Base-by-base conservation (phyloP, 2,329 filamentous ascomycete species). In the Rutstroemia sydowiana region DNA sequence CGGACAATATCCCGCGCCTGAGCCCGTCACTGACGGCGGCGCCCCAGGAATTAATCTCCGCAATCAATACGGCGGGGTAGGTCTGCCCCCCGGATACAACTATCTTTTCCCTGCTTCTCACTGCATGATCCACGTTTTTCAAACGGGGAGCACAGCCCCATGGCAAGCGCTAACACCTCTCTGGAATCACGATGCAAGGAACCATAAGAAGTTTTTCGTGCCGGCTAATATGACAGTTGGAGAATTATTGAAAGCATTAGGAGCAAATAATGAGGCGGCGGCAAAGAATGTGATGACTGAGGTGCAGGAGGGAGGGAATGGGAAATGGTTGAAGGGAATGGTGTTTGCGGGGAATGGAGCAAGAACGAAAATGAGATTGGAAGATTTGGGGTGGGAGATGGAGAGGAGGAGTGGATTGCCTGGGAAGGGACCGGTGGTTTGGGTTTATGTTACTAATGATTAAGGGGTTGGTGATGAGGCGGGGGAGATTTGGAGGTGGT, bases 21-120 rank as follows among this genome's bases (percentile, higher is more conserved):
- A 48, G 10, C 48, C 57, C 4, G 10, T 44, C 6, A 45, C 49
- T 3, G 47, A 58, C 32, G 37, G 45, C 23, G 51, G 69, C 2
- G 73, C 77, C 54, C 76, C 78, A 0, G 76, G 77, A 0, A 70
- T 74, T 26, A 75, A 79, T 56, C 69, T 84, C 67, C 72, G 71
- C 43, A 81, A 83, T 66, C 72, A 74, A 0, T 77, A 76, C 0
- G 77, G 80, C 41, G 78, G 78, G 20, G 70, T 75, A 1, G 78
- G 79, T 37, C 76, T 76, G 54, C 80, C 83, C 59, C 78, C 77
- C 0, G 81, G 79, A 2, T 84, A 82, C 69, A 79, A 81, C 67
- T 81, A 82, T 66, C 75, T 82, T 61, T 84, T 82, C 66, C 74
- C 78, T 0, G 60, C 68, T 0, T 71, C 77, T 56, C 77, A 83